phyloP scores from a whole-genome alignment of 176 grass and related monocot genomes.

The Hyparrhenia diplandra region DNA sequence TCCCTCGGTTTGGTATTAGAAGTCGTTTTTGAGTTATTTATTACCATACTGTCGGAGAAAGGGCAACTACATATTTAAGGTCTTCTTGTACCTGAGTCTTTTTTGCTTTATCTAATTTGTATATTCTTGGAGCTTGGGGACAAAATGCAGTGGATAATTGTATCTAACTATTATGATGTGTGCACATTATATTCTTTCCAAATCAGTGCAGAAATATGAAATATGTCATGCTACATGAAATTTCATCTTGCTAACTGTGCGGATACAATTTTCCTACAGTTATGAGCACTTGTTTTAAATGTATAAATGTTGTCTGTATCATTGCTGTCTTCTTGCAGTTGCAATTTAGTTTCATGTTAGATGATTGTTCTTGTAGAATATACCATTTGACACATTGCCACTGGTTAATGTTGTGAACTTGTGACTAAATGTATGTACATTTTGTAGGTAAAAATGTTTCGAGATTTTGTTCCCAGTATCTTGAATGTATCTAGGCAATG shows the following conservation, averaged over 20 bases:
- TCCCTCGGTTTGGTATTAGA: no score
- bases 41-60: neutral
- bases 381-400: neutral
- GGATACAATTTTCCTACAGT: neutral
- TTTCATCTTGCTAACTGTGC: neutral
- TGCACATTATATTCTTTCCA: neutral
- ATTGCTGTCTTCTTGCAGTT: neutral
- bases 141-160: neutral
- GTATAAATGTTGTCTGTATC: neutral
- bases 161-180: neutral
- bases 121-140: neutral
- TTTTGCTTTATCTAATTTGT: neutral
- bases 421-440: neutral
- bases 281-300: neutral
- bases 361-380: neutral
- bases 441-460: conserved; percentile 92
- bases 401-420: neutral
- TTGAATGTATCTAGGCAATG: conserved; percentile 93
- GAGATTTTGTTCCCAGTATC: conserved; percentile 91
- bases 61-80: neutral
- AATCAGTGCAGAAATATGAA: neutral
- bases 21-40: no score
- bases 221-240: neutral
- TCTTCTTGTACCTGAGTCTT: neutral
- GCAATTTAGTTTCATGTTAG: conserved; percentile 20